Evolutionary conservation across 208 protist species (phyloP), one percentile per base, ranked within the genome.

Genomic region (Leishmania lainsoni): DNA sequence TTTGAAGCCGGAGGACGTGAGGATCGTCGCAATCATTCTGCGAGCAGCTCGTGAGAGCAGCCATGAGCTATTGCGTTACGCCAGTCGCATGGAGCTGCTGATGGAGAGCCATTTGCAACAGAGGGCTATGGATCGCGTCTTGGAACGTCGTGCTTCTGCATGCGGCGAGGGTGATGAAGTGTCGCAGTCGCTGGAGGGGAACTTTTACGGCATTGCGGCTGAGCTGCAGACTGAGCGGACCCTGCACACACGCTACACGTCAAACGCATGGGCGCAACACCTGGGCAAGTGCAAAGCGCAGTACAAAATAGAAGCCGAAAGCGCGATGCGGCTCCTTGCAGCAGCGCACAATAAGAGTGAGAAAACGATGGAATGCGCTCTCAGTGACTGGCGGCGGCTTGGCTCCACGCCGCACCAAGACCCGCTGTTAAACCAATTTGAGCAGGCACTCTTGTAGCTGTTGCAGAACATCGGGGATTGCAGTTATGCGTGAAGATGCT

Each of bases 191-290:
- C 66, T 86, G 54, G 70, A 48, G 22, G 74, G 22, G 6, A 81
- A 84, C n/a, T 94, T 93, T 81, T 89, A 87, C 74, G 86, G 87
- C 29, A 83, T 88, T 26, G 78, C 87, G 22, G 76, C 70, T 0
- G 87, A 92, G 68, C 61, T 93, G 61, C 85, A 89, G 20, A 81
- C 85, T 51, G 86, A 90, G 73, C 88, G 87, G 16, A 80, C 72
- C 35, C 70, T 94, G 69, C 88, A 88, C 74, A 91, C 85, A 26
- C 85, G 87, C 10, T 95, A 93, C 76, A 83, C 85, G 22, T 75
- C 86, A 35, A 92, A 92, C 76, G 78, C 87, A 9, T 95, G 92
- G 92, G 80, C 92, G 10, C 86, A 93, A 61, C 86, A 85, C 71
- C 78, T 95, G 42, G 51, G 61, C 22, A 54, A 58, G 52, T 83